Evolutionary conservation across 768 basidiomycete species (phyloP), one percentile per base, ranked within the genome.

Genomic region (Lactarius vividus): DNA sequence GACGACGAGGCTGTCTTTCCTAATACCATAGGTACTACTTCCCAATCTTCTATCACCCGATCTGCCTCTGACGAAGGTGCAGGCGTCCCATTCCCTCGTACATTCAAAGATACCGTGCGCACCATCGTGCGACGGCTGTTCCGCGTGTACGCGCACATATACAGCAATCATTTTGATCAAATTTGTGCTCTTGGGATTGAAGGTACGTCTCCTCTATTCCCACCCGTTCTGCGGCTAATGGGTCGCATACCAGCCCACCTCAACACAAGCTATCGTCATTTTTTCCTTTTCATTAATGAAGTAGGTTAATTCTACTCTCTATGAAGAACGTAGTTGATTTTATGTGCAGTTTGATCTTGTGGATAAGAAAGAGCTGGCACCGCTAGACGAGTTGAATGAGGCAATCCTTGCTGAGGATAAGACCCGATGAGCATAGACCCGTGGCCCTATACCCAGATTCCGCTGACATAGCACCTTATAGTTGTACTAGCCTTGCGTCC

Each of bases 121-220:
- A 94, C 92, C 11, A 94, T 99, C 65, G 85, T 94, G 64, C 85
- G 97, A 54, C 85, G 97, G 31, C 77, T 99, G 62, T 99, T 99
- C 83, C 85, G 97, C 20, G 92, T 99, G 49, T 99, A 99, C 75
- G 97, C 95, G 23, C 97, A 99, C 75, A 88, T 98, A 73, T 99
- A 99, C 81, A 96, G 95, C 81, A 96, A 94, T 71, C 97, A 99
- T 77, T 98, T 99, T 76, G 97, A 98, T 72, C 96, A 98, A 72
- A 93, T 98, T 65, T 98, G 96, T 75, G 97, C 97, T 16, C 79
- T 99, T 55, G 96, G 96, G 6, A 98, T 99, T 60, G 97, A 99
- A 85, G 96, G 96, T 96, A 67, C 46, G 80, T 61, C 67, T 31
- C 53, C 3, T 61, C 44, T 2, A 0, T 33, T 23, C 20, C 23